These are phyloP conservation scores for Globisporangium paroecandrum DNA, from an alignment of 352 stramenopile genomes.

Conservation along the genomic window DNA sequence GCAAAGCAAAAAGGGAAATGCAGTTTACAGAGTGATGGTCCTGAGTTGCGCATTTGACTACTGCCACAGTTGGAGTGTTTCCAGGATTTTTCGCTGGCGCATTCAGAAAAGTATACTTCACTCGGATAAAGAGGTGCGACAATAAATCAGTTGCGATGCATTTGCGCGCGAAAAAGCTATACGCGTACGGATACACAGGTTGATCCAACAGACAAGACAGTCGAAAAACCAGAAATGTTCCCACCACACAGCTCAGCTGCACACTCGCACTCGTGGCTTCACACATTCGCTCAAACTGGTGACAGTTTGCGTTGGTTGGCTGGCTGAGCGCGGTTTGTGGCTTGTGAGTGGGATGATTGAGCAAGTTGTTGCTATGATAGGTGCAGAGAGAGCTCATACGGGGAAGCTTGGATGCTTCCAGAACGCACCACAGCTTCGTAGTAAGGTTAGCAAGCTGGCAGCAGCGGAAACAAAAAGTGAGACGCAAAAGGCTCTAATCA, in stretches of 20 bases:
- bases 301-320: neutral
- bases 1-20: neutral
- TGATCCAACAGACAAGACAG: neutral
- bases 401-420: neutral
- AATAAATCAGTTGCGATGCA: neutral
- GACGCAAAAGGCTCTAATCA: neutral
- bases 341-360: neutral
- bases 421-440: neutral
- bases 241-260: slow-evolving; percentile 2
- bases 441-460: neutral
- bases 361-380: neutral
- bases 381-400: neutral
- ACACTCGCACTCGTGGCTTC: neutral
- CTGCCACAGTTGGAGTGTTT: neutral
- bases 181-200: neutral
- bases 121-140: neutral
- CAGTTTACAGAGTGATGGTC: neutral
- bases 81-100: neutral
- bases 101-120: neutral
- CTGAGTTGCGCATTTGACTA: neutral
- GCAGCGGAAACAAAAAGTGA: too few relatives aligned
- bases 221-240: slow-evolving; percentile 1
- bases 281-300: neutral
- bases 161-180: neutral
- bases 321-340: neutral